These are phyloP conservation scores for Gamarada debralockiae DNA, from an alignment of 495 filamentous ascomycete genomes.

Conservation along the genomic window DNA sequence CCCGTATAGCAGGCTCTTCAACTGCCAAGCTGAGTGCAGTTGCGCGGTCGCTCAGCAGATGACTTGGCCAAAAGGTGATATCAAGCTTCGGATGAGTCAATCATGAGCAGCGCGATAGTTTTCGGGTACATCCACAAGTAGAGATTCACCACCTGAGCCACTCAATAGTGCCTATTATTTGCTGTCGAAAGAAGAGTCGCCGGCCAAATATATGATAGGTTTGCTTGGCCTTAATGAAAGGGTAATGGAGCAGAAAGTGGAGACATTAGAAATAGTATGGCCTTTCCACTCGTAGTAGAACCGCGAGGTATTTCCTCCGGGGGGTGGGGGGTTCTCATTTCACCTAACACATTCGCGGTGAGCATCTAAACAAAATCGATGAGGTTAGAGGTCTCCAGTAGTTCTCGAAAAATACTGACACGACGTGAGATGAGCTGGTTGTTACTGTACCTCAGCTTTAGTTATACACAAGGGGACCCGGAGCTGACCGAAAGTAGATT, in stretches of 20 bases:
- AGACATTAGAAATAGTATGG: constrained; percentile 4
- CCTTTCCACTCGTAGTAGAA: constrained; percentile 14
- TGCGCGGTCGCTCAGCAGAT: constrained; percentile 9
- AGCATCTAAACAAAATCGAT: too few relatives aligned
- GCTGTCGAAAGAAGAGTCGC: constrained; percentile 14
- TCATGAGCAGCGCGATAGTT: constrained; percentile 10
- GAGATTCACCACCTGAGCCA: constrained; percentile 7
- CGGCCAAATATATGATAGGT: constrained; percentile 14
- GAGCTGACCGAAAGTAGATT: too few relatives aligned
- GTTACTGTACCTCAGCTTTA: too few relatives aligned
- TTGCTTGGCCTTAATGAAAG: constrained; percentile 3
- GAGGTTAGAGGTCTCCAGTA: too few relatives aligned
- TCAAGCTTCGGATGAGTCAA: constrained; percentile 7
- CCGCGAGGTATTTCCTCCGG: constrained; percentile 12
- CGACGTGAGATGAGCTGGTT: too few relatives aligned
- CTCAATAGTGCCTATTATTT: constrained; percentile 13
- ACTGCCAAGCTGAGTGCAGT: constrained; percentile 10
- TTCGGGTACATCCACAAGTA: constrained; percentile 6
- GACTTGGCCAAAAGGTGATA: constrained; percentile 13
- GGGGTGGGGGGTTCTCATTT: too few relatives aligned
- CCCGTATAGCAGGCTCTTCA: constrained; percentile 4
- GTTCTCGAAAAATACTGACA: too few relatives aligned
- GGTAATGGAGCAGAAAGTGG: constrained; percentile 7
- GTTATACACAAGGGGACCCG: too few relatives aligned
- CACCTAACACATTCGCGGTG: too few relatives aligned